phyloP scores from a whole-genome alignment of 1,284 basidiomycete species.

The Fomes fomentarius region DNA sequence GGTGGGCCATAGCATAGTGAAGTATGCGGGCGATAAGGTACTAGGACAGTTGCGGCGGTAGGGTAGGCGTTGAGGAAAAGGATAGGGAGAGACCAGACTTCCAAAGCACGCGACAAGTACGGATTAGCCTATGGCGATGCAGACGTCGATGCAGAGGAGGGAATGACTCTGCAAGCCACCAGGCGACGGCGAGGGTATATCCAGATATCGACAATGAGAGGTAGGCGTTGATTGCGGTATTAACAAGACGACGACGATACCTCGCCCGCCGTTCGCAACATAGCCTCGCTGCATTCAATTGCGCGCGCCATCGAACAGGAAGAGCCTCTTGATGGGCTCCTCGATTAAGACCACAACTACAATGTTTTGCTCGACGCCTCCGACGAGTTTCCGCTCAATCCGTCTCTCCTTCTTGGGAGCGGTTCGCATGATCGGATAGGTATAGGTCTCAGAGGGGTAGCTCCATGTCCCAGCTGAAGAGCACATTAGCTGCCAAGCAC shows the following conservation, averaged over 20 bases:
- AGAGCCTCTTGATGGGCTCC: conserved; percentile 49
- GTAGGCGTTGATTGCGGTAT: conserved; percentile 16
- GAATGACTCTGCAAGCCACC: conserved; percentile 5
- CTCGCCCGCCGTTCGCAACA: conserved; percentile 14
- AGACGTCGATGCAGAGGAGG: conserved; percentile 4
- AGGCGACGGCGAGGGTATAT: conserved; percentile 21
- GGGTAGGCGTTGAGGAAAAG: conserved; percentile 11
- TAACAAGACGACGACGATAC: conserved; percentile 18
- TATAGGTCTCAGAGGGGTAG: conserved; percentile 62
- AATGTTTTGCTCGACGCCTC: conserved; percentile 55
- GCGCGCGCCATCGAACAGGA: conserved; percentile 46
- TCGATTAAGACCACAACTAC: conserved; percentile 54
- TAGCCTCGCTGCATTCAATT: conserved; percentile 9
- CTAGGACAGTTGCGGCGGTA: conserved; percentile 8
- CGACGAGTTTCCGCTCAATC: conserved; percentile 47
- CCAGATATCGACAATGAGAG: conserved; percentile 24
- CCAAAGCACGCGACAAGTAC: conserved; percentile 21
- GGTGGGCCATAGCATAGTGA: conserved; percentile 21
- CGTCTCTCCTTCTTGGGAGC: conserved; percentile 59
- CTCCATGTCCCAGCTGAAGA: conserved; percentile 65
- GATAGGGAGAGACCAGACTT: conserved; percentile 6
- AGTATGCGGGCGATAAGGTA: conserved; percentile 18
- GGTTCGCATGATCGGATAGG: conserved; percentile 65
- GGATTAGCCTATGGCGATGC: conserved; percentile 12
- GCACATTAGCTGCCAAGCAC: conserved; percentile 15